phyloP scores from a whole-genome alignment of 1,284 basidiomycete species.

The Ustilago curta region DNA sequence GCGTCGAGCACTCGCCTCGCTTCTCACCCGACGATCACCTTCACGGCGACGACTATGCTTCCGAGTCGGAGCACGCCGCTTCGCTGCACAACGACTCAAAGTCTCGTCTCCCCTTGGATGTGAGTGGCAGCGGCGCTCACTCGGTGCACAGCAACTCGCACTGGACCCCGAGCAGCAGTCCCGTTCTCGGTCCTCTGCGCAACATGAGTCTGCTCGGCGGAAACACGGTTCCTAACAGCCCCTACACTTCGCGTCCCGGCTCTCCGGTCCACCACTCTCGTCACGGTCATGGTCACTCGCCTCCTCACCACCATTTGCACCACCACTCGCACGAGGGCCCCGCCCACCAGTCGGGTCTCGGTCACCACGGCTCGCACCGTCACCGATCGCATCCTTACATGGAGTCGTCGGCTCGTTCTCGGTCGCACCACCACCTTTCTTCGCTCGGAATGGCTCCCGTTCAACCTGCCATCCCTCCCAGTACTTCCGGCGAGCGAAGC shows the following conservation, averaged over 20 bases:
- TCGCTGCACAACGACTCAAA: slow-evolving; percentile 42
- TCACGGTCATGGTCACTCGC: slow-evolving; percentile 33
- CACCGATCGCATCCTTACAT: slow-evolving; percentile 66
- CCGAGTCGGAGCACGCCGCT: slow-evolving; percentile 54
- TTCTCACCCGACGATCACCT: slow-evolving; percentile 62
- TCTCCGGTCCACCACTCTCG: slow-evolving; percentile 56
- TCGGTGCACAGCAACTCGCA: slow-evolving; percentile 37
- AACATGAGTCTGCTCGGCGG: slow-evolving; percentile 66
- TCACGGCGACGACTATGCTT: slow-evolving; percentile 59
- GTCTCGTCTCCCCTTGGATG: slow-evolving; percentile 28
- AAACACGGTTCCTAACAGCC: slow-evolving; percentile 65
- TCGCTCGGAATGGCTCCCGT: slow-evolving; percentile 52
- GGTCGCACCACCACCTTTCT: slow-evolving; percentile 64
- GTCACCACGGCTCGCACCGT: slow-evolving; percentile 65
- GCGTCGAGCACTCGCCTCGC: slow-evolving; percentile 62
- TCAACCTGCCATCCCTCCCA: slow-evolving; percentile 46
- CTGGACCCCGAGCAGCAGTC: slow-evolving; percentile 67
- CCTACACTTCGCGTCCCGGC: slow-evolving; percentile 59
- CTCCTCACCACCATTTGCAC: slow-evolving; percentile 42
- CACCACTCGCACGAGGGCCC: slow-evolving; percentile 60
- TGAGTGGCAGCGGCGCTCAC: slow-evolving; percentile 11
- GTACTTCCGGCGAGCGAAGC: slow-evolving; percentile 65
- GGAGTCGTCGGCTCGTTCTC: slow-evolving; percentile 50
- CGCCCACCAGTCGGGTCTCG: slow-evolving; percentile 58
- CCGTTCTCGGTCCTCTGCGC: slow-evolving; percentile 66